These are phyloP conservation scores for Arthrobotrys conoides DNA, from an alignment of 2,329 filamentous ascomycete species.

Conservation along the genomic window DNA sequence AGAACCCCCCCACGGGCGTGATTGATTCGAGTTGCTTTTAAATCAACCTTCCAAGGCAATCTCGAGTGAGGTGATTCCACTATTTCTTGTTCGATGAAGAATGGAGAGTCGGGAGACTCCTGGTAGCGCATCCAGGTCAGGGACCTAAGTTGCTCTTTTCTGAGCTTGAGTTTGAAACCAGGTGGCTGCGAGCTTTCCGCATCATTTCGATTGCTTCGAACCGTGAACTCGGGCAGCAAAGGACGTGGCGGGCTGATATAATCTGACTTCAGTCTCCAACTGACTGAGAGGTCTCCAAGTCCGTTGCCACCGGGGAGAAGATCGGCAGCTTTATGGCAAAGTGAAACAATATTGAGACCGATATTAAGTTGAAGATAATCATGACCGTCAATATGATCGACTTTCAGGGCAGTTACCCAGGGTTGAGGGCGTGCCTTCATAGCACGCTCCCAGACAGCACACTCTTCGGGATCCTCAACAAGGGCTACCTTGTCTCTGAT, in stretches of 20 bases:
- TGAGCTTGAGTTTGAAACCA: conserved; percentile 67
- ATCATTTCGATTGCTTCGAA: conserved; percentile 69
- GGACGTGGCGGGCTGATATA: conserved; percentile 64
- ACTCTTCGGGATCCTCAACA: conserved; percentile 71
- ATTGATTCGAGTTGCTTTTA: conserved; percentile 68
- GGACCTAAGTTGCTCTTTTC: conserved; percentile 72
- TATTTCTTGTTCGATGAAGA: conserved; percentile 72
- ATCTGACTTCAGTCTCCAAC: conserved; percentile 70
- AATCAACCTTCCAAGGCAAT: conserved; percentile 74
- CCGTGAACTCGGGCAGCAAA: conserved; percentile 67
- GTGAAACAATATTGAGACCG: conserved; percentile 67
- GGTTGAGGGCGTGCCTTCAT: conserved; percentile 70
- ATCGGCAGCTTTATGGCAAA: conserved; percentile 68
- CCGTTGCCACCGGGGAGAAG: conserved; percentile 62
- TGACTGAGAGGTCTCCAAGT: conserved; percentile 36
- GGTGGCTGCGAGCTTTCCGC: conserved; percentile 65
- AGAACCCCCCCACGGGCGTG: conserved; percentile 74
- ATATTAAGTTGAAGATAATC: conserved; percentile 67
- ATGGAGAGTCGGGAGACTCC: conserved; percentile 68
- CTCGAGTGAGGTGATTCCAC: conserved; percentile 72
- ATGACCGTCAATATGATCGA: conserved; percentile 52
- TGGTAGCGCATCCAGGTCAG: conserved; percentile 75
- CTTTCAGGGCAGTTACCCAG: conserved; percentile 67
- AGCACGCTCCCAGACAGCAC: conserved; percentile 70
- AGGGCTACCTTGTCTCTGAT: conserved; percentile 66